These are phyloP conservation scores for Quercus tomentella DNA, from an alignment of 331 rosid species.

Conservation along the genomic window DNA sequence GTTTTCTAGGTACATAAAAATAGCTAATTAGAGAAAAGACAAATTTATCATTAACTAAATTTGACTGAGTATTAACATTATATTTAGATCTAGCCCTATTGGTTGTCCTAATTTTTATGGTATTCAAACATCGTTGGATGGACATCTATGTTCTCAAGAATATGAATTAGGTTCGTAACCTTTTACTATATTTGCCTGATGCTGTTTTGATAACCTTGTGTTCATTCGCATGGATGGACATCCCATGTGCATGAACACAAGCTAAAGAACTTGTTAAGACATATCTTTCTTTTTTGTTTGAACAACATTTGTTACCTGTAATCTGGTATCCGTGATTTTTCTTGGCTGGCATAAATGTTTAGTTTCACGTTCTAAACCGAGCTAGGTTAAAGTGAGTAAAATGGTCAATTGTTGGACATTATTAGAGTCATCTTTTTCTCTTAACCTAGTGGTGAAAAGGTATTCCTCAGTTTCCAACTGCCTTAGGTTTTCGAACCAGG, in stretches of 20 bases:
- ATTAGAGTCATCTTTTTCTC: constrained; percentile 23
- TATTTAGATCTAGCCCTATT: neutral
- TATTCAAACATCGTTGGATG: neutral
- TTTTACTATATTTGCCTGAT: constrained; percentile 7
- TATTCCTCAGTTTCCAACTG: constrained; percentile 14
- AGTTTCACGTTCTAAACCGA: constrained; percentile 33
- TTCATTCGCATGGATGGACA: neutral
- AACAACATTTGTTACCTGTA: constrained; percentile 14
- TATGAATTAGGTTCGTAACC: neutral
- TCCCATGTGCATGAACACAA: neutral
- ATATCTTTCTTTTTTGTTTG: neutral
- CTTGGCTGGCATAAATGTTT: constrained; percentile 8
- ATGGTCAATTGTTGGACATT: constrained; percentile 10
- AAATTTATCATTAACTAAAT: neutral
- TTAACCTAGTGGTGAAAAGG: constrained; percentile 11
- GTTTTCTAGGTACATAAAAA: neutral
- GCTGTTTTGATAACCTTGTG: neutral
- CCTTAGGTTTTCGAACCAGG: constrained; percentile 14
- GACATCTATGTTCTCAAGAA: neutral
- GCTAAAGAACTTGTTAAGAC: neutral
- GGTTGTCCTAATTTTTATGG: neutral
- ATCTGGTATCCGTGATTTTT: constrained; percentile 1
- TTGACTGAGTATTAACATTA: neutral
- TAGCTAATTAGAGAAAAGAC: neutral
- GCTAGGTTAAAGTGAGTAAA: constrained; percentile 38